phyloP scores from a whole-genome alignment of 805 yeast genomes.

The Candida ipomoeae region DNA sequence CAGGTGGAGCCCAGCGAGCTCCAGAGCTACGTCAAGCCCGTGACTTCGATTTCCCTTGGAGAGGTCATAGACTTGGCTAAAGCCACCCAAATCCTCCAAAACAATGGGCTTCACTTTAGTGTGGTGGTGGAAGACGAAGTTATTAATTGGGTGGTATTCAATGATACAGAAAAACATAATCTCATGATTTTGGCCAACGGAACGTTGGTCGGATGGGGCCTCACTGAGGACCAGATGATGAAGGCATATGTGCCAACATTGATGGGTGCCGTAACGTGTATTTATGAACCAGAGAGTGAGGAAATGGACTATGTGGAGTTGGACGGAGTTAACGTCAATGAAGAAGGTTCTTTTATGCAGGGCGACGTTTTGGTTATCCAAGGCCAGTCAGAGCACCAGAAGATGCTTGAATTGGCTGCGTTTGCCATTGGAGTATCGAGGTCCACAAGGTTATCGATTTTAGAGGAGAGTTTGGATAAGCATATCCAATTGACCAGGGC shows the following conservation, averaged over 20 bases:
- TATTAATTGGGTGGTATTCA: slow-evolving; percentile 39
- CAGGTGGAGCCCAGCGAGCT: slow-evolving; percentile 21
- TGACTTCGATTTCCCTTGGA: slow-evolving; percentile 68
- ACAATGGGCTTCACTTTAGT: slow-evolving; percentile 19
- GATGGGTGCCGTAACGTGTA: slow-evolving; percentile 38
- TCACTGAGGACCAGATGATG: slow-evolving; percentile 51
- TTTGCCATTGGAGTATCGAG: slow-evolving; percentile 85
- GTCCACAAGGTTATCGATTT: slow-evolving; percentile 77
- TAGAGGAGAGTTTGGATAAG: slow-evolving; percentile 68
- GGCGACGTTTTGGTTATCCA: slow-evolving; percentile 72
- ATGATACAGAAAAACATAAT: slow-evolving; percentile 39
- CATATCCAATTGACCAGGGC: slow-evolving; percentile 60
- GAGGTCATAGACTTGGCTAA: slow-evolving; percentile 61
- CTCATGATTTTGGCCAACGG: slow-evolving; percentile 73
- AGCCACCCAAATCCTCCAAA: slow-evolving; percentile 34
- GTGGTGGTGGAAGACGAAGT: slow-evolving; percentile 65
- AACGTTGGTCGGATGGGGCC: slow-evolving; percentile 80
- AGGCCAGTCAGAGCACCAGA: slow-evolving; percentile 40
- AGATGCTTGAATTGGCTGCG: slow-evolving; percentile 74
- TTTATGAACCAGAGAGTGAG: slow-evolving; percentile 62
- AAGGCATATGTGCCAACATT: slow-evolving; percentile 51
- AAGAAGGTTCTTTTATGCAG: slow-evolving; percentile 41
- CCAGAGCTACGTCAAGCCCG: slow-evolving; percentile 38
- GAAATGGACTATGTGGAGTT: slow-evolving; percentile 76
- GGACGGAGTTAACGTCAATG: slow-evolving; percentile 25